Evolutionary conservation across 1,284 basidiomycete species (phyloP), one percentile per base, ranked within the genome.

Genomic region (Xerocomus alliaceus): DNA sequence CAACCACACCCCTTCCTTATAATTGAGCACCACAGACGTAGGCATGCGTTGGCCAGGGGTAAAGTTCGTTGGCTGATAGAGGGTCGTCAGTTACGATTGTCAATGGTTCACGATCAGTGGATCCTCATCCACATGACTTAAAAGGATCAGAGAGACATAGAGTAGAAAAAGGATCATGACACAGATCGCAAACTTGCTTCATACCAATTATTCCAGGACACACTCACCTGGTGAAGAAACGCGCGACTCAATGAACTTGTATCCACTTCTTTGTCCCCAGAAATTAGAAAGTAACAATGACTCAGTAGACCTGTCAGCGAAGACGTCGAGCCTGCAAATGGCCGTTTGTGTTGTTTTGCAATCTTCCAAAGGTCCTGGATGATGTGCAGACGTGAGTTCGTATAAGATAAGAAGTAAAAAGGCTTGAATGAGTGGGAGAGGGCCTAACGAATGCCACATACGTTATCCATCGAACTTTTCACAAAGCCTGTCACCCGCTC

Each of bases 281-380:
- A 88, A 34, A 95, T 80, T 3, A 94, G 81, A 72, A 95, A 95
- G 76, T 98, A 98, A 44, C 96, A 88, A 60, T 98, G 95, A 53
- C 87, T 85, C 41, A 98, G 81, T 61, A 96, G 86, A 35, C 90
- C 88, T 0, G 93, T 92, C 62, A 97, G 79, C 13, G 94, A 96
- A n/a, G 94, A 97, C 0, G 97, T 99, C 12, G 93, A 96, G 1
- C 97, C 97, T 20, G 87, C 86, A 74, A 92, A 98, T 42, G 74
- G 81, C 46, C 87, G 84, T 0, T 81, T 75, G 61, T 92, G 82
- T 41, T 77, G 75, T 65, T 84, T 80, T 1, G 92, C 90, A 18
- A 97, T 77, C 5, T 76, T 71, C 58, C 83, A 80, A 8, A 98
- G 79, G 61, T 92, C 88, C 88, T 93, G 53, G 5, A 47, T 29